phyloP scores from a whole-genome alignment of 2,329 filamentous ascomycete genomes.

The Cordyceps cicadae region DNA sequence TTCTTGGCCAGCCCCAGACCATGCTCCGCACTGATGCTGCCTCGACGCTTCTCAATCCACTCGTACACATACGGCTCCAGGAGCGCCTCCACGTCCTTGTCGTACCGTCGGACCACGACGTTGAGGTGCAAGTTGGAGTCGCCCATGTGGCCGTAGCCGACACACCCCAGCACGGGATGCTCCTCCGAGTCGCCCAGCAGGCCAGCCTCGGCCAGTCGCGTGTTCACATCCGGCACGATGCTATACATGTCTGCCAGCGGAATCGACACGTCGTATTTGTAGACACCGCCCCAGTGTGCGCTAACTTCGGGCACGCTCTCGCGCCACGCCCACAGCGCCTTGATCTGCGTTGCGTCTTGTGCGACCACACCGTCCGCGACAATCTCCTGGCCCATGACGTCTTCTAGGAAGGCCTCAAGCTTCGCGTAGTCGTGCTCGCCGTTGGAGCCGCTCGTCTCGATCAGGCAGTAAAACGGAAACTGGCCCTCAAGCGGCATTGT shows the following conservation, averaged over 20 bases:
- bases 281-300: slow-evolving; percentile 86
- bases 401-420: slow-evolving; percentile 80
- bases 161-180: slow-evolving; percentile 76
- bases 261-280: slow-evolving; percentile 98
- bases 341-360: slow-evolving; percentile 84
- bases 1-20: slow-evolving; percentile 93
- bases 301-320: slow-evolving; percentile 88
- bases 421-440: slow-evolving; percentile 89
- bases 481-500: slow-evolving; percentile 74
- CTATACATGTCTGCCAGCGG: slow-evolving; percentile 79
- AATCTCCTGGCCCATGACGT: slow-evolving; percentile 82
- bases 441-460: slow-evolving; percentile 95
- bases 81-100: slow-evolving; percentile 75
- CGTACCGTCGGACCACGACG: slow-evolving; percentile 72
- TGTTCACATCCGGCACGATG: slow-evolving; percentile 77
- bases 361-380: slow-evolving; percentile 85
- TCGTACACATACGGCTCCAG: slow-evolving; percentile 96
- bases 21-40: slow-evolving; percentile 95
- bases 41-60: slow-evolving; percentile 81
- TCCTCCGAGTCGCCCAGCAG: slow-evolving; percentile 69
- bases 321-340: slow-evolving; percentile 80
- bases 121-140: slow-evolving; percentile 95
- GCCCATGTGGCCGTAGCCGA: slow-evolving; percentile 97
- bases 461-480: slow-evolving; percentile 89
- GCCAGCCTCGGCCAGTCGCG: slow-evolving; percentile 62